Conservation (phyloP, 148 eudicot genomes). For the Camellia japonica region DNA sequence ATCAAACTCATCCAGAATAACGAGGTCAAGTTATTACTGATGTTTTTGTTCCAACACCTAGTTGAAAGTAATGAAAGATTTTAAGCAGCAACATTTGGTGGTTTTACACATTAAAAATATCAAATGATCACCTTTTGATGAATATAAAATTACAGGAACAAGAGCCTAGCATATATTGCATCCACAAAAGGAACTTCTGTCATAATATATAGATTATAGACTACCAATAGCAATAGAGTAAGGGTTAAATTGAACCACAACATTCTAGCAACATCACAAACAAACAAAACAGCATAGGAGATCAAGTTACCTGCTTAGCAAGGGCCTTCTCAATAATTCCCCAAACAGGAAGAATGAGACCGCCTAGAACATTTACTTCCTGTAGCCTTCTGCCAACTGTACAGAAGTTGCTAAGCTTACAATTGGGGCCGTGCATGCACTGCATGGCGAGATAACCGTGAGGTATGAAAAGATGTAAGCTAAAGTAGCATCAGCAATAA, state of each 20-base stretch:
- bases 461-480: not conserved
- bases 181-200: not conserved
- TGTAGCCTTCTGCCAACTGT: constrained; percentile 90
- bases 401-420: constrained; percentile 82
- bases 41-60: not conserved
- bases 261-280: not conserved
- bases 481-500: not conserved
- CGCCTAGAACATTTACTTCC: constrained; percentile 93
- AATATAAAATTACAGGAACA: not conserved
- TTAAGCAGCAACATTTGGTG: not conserved
- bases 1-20: not conserved
- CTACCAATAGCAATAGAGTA: not conserved
- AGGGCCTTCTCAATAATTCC: constrained; percentile 87
- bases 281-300: not conserved
- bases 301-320: constrained; percentile 63
- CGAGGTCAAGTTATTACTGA: not conserved
- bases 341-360: constrained; percentile 95
- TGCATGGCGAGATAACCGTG: constrained; percentile 29
- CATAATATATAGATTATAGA: not conserved
- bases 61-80: not conserved
- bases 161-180: not conserved
- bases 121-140: not conserved
- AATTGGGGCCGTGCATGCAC: constrained; percentile 99
- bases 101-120: not conserved
- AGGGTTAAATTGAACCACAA: not conserved